Base-by-base conservation (phyloP, 2,329 filamentous ascomycete species). In the Neopestalotiopsis clavispora region DNA sequence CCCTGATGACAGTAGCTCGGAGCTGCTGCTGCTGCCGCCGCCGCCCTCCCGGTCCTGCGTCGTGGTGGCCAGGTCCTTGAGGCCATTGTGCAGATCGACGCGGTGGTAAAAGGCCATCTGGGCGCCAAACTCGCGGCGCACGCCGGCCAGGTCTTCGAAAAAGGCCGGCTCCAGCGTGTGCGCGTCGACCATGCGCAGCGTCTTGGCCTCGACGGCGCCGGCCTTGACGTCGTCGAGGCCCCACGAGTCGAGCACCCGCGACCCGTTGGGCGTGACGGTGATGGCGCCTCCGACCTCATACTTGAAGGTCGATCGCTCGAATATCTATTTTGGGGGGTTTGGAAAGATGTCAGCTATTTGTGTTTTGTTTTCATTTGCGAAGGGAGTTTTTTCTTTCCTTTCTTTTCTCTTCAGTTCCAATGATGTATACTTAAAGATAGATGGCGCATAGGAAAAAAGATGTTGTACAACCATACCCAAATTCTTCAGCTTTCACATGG, bases 241-340 rank as follows among this genome's bases (percentile, higher is more conserved):
- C 79, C 80, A 81, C 1, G 75, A 75, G 1, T 73, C 70, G 10
- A 83, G 75, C 40, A 80, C 75, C 4, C 80, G 77, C 4, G 75
- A 71, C 4, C 78, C 80, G 65, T 83, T 83, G 5, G 80, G 80
- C 0, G 79, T 76, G 2, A 83, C 75, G 45, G 78, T 77, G 52
- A 83, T 78, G 58, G 81, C 81, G 6, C 80, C 81, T 56, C 80
- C 81, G 28, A 79, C 72, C 69, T 82, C 81, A 67, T 79, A 77
- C 61, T 77, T 76, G 67, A 81, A 75, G 2, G 71, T 71, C 0
- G 80, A 82, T n/a, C 76, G 74, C 72, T 83, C 82, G 69, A 79
- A 81, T n/a, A 83, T 70, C 69, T 70, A 56, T 14, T 3, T 52
- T 7, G 1, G 14, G 14, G 7, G 14, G 9, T 9, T 52, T 7